A percentile compares a stretch with the other conserved stretches of the same genome.
These are phyloP conservation scores for Aspergillus wentii DNA, from an alignment of 495 filamentous ascomycete genomes.

Conservation along the genomic window DNA sequence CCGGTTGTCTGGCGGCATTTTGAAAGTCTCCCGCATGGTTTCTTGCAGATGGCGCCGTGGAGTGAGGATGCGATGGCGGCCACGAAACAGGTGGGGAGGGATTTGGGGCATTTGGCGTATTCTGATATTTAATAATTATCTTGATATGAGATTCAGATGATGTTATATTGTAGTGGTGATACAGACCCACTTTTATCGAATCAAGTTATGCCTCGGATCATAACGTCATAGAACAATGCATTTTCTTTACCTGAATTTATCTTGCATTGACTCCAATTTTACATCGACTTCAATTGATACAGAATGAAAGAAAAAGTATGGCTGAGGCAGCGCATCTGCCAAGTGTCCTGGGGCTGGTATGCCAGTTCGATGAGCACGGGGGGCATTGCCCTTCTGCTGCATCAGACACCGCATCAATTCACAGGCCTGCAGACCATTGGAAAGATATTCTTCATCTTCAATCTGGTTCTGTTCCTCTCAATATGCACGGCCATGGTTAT, in stretches of 20 bases:
- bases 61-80: constrained; percentile 21
- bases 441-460: constrained; percentile 51
- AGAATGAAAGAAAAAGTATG: too few species aligned
- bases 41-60: constrained; percentile 33
- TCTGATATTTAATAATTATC: too few species aligned
- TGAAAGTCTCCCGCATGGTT: constrained; percentile 24
- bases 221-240: too few species aligned
- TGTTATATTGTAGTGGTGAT: too few species aligned
- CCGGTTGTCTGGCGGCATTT: constrained; percentile 24
- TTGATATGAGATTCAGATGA: too few species aligned
- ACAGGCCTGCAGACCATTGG: constrained; percentile 48
- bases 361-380: constrained; percentile 31
- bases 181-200: too few species aligned
- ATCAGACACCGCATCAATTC: constrained; percentile 49
- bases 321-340: constrained; percentile 4
- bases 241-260: too few species aligned
- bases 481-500: constrained; percentile 38
- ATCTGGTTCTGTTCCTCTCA: constrained; percentile 46
- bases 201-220: too few species aligned
- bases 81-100: constrained; percentile 1
- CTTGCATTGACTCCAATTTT: too few species aligned
- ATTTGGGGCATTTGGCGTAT: not conserved
- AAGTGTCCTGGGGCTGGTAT: constrained; percentile 14
- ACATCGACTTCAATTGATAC: too few species aligned
- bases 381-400: constrained; percentile 53